A percentile compares a stretch with the other conserved stretches of the same genome.
phyloP scores from a whole-genome alignment of 2,329 filamentous ascomycete genomes.

The Colletotrichum orchidophilum region DNA sequence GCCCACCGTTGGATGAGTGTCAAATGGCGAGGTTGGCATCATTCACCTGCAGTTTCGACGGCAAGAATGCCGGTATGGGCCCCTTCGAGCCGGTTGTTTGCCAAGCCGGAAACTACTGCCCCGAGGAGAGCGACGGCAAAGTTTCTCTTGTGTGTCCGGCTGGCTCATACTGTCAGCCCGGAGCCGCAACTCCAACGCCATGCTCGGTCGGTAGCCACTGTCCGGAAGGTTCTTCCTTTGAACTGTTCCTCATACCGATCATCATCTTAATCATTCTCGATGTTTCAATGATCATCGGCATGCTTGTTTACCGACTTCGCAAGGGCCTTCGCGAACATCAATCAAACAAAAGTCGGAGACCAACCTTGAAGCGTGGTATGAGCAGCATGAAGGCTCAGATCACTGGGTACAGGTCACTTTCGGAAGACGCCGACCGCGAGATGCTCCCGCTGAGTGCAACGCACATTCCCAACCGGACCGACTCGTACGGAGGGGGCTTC shows the following conservation, averaged over 20 bases:
- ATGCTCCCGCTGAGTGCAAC: conserved; percentile 45
- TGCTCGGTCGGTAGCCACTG: conserved; percentile 58
- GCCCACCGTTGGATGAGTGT: conserved; percentile 49
- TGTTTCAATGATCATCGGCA: conserved; percentile 47
- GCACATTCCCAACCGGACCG: conserved; percentile 39
- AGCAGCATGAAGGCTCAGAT: conserved; percentile 42
- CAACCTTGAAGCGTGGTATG: conserved; percentile 28
- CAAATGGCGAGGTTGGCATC: conserved; percentile 48
- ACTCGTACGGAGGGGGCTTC: conserved; percentile 40
- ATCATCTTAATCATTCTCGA: conserved; percentile 54
- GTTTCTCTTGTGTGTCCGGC: conserved; percentile 53
- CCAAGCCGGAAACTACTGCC: conserved; percentile 59
- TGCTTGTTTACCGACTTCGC: conserved; percentile 46
- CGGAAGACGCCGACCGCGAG: conserved; percentile 46
- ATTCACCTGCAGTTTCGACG: conserved; percentile 43
- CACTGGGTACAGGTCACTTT: conserved; percentile 47
- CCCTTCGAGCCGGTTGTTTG: conserved; percentile 63
- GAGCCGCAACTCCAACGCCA: conserved; percentile 56
- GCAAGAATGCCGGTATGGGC: conserved; percentile 52
- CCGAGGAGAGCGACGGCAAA: conserved; percentile 45
- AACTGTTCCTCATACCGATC: conserved; percentile 55
- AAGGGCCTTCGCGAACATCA: conserved; percentile 40
- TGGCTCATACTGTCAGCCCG: conserved; percentile 61
- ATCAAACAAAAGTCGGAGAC: conserved; percentile 7
- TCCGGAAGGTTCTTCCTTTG: conserved; percentile 51